Base-by-base conservation (phyloP, 176 grass and related monocot species). In the Paspalum vaginatum region DNA sequence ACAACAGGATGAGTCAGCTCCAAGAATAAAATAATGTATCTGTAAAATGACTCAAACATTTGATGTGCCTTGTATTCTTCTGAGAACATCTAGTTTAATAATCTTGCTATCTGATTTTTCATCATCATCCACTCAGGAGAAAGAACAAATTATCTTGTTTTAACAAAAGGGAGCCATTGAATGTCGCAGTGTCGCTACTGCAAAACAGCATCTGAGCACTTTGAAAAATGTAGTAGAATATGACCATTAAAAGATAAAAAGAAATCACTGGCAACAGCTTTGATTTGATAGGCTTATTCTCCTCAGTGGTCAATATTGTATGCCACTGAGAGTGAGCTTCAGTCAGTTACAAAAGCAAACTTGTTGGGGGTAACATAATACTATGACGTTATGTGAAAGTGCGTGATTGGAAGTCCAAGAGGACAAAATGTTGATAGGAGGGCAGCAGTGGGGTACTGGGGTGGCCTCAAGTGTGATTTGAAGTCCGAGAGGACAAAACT, bases 261-360 rank as follows among this genome's bases (percentile, higher is more conserved):
- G 46, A 51, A 55, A 65, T 83, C 17, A 54, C 47, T 2, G 2
- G 21, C 49, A 44, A 56, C 63, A 52, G 1, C 25, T 39, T 58
- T 44, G 39, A 54, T 18, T 38, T 11, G 16, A 65, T 65, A 20
- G 25, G 21, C 21, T 15, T 13, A 53, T 65, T 24, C 69, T 21
- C 60, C 53, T 52, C 21, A 55, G 14, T 32, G 48, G 38, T 74
- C 14, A 74, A 43, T 64, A 65, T 64, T 45, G 21, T 20, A 25
- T 49, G 32, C 26, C 62, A 47, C 72, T 68, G 52, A 48, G 72
- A 48, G 20, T 61, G 62, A 59, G 41, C 15, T 66, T 76, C 64
- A 47, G 40, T 76, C 52, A 84, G 25, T 59, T 84, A 27, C 43
- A 59, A 59, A 83, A 71, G 43, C 41, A 83, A 50, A 42, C 14